Conservation (phyloP, 495 filamentous ascomycete genomes). For the Choiromyces venosus region DNA sequence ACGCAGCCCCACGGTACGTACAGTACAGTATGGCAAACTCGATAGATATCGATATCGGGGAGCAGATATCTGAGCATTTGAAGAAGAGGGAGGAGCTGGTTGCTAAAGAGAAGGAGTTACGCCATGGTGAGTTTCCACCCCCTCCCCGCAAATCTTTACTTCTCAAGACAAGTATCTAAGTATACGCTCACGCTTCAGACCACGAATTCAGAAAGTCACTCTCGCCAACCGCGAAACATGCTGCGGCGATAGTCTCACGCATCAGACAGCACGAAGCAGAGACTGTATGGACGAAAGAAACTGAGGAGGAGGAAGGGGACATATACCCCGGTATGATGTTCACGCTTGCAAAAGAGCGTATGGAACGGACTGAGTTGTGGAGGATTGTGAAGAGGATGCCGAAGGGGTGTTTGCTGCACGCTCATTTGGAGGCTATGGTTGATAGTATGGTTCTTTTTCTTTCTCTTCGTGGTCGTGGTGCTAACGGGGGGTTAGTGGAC, state of each 20-base stretch:
- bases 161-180: slow-evolving; percentile 28
- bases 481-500: slow-evolving; percentile 48
- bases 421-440: slow-evolving; percentile 84
- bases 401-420: slow-evolving; percentile 83
- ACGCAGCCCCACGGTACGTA: background rate
- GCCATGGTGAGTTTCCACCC: slow-evolving; percentile 79
- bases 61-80: slow-evolving; percentile 54
- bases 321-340: slow-evolving; percentile 88
- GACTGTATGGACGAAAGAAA: slow-evolving; percentile 64
- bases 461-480: background rate
- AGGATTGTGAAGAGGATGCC: slow-evolving; percentile 78
- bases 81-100: slow-evolving; percentile 71
- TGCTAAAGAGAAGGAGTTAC: slow-evolving; percentile 68
- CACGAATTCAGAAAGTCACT: slow-evolving; percentile 61
- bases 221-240: slow-evolving; percentile 66
- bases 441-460: slow-evolving; percentile 47
- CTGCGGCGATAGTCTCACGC: slow-evolving; percentile 67
- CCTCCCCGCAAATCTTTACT: slow-evolving; percentile 20
- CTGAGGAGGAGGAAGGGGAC: slow-evolving; percentile 58
- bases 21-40: background rate
- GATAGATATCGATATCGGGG: background rate
- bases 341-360: slow-evolving; percentile 65
- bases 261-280: slow-evolving; percentile 71
- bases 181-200: slow-evolving; percentile 46
- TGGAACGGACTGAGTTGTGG: slow-evolving; percentile 81